A percentile compares a stretch with the other conserved stretches of the same genome.
Conservation (phyloP, 495 filamentous ascomycete genomes). For the Neurospora sp. region DNA sequence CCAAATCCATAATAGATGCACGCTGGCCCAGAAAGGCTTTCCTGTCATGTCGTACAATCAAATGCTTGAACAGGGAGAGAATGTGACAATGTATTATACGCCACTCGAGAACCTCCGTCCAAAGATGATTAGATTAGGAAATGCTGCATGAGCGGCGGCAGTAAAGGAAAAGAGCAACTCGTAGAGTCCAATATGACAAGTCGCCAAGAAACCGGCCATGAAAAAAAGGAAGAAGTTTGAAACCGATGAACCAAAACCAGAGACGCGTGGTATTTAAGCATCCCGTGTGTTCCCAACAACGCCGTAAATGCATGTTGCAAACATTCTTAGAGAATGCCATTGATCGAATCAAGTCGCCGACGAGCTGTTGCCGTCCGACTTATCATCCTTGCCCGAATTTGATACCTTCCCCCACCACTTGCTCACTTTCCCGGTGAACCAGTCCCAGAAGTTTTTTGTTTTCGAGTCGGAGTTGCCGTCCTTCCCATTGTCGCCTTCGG, state of each 20-base stretch:
- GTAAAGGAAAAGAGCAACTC: neutral
- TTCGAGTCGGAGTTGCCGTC: conserved; percentile 7
- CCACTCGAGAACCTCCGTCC: neutral
- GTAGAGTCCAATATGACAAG: neutral
- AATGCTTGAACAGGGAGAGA: neutral
- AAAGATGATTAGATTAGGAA: neutral
- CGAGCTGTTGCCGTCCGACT: neutral
- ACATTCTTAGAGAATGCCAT: neutral
- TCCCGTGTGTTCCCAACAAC: neutral
- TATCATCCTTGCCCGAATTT: conserved; percentile 6
- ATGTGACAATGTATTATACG: neutral
- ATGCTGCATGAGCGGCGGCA: neutral
- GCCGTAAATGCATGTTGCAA: neutral
- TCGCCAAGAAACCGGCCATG: neutral
- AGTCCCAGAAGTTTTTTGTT: conserved; percentile 34
- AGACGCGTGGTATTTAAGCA: neutral
- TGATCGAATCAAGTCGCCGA: neutral
- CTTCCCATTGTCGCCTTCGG: neutral
- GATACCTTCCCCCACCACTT: conserved; percentile 30
- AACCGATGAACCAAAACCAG: neutral
- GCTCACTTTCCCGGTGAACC: conserved; percentile 38
- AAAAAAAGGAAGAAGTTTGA: neutral
- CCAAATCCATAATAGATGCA: neutral
- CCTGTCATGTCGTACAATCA: neutral
- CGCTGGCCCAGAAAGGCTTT: neutral